phyloP scores from a whole-genome alignment of 2,329 filamentous ascomycete genomes.

The Colletotrichum agaves region DNA sequence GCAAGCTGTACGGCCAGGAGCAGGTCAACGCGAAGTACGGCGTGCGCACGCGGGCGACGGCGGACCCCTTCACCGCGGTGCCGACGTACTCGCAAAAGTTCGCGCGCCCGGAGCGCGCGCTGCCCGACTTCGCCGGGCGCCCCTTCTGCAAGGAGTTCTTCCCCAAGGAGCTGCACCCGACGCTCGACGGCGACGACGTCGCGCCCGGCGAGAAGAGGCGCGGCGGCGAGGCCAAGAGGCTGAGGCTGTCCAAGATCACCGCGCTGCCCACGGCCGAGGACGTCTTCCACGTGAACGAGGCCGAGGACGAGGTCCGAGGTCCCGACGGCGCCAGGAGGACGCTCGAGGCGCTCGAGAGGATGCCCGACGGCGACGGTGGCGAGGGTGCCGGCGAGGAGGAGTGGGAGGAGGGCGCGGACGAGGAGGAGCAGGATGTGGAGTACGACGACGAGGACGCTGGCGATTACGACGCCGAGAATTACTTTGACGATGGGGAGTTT shows the following conservation, averaged over 20 bases:
- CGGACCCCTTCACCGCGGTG: slow-evolving; percentile 68
- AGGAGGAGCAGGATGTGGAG: slow-evolving; percentile 60
- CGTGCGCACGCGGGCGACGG: slow-evolving; percentile 63
- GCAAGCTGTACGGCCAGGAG: slow-evolving; percentile 64
- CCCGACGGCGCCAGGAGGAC: slow-evolving; percentile 49
- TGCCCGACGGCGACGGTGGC: slow-evolving; percentile 59
- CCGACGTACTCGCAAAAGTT: slow-evolving; percentile 69
- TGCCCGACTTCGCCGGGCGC: slow-evolving; percentile 64
- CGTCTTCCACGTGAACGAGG: slow-evolving; percentile 54
- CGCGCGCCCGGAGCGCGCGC: slow-evolving; percentile 59
- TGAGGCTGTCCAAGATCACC: slow-evolving; percentile 59
- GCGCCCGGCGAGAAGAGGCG: slow-evolving; percentile 30
- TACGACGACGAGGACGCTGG: slow-evolving; percentile 70
- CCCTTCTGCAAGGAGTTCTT: slow-evolving; percentile 65
- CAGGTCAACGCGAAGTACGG: slow-evolving; percentile 67
- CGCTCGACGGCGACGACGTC: slow-evolving; percentile 60
- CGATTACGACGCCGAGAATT: slow-evolving; percentile 70
- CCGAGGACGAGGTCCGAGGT: slow-evolving; percentile 41
- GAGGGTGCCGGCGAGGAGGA: slow-evolving; percentile 57
- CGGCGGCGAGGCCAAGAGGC: slow-evolving; percentile 54
- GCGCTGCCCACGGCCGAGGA: slow-evolving; percentile 62
- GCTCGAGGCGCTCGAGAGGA: slow-evolving; percentile 56
- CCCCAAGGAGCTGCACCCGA: slow-evolving; percentile 65
- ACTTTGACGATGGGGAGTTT: slow-evolving; percentile 69
- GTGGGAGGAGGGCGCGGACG: slow-evolving; percentile 57